Conservation (phyloP, 257 asterid genomes). For the Solanum sparsipilum region DNA sequence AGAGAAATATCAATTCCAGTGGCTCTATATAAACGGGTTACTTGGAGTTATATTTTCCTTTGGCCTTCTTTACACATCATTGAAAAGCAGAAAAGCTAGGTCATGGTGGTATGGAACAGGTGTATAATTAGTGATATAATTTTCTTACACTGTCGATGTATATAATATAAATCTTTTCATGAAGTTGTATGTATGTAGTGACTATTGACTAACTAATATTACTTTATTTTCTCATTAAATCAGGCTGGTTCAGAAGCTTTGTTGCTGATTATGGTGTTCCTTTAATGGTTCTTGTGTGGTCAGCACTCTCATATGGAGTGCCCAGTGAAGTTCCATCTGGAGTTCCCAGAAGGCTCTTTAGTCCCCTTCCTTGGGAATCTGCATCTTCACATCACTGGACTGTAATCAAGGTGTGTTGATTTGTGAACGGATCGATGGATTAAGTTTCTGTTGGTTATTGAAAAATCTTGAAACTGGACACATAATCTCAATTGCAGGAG, state of each 20-base stretch:
- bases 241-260: constrained; percentile 35
- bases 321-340: constrained; percentile 30
- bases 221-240: background rate
- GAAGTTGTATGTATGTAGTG: background rate
- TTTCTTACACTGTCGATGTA: background rate
- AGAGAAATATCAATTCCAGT: constrained; percentile 27
- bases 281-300: constrained; percentile 34
- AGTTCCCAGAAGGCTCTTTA: constrained; percentile 33
- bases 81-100: constrained; percentile 39
- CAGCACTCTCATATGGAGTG: constrained; percentile 20
- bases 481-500: background rate
- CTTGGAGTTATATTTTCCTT: constrained; percentile 36
- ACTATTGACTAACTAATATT: background rate
- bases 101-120: constrained; percentile 48
- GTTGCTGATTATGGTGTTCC: constrained; percentile 58
- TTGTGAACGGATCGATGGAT: background rate
- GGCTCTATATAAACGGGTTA: constrained; percentile 45
- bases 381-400: constrained; percentile 39
- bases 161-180: background rate
- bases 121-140: background rate
- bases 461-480: background rate
- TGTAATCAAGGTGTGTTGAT: constrained; percentile 30
- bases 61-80: constrained; percentile 30
- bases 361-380: constrained; percentile 42
- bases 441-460: background rate